Conservation (phyloP, 2,329 filamentous ascomycete species). For the Calonectria pteridis region DNA sequence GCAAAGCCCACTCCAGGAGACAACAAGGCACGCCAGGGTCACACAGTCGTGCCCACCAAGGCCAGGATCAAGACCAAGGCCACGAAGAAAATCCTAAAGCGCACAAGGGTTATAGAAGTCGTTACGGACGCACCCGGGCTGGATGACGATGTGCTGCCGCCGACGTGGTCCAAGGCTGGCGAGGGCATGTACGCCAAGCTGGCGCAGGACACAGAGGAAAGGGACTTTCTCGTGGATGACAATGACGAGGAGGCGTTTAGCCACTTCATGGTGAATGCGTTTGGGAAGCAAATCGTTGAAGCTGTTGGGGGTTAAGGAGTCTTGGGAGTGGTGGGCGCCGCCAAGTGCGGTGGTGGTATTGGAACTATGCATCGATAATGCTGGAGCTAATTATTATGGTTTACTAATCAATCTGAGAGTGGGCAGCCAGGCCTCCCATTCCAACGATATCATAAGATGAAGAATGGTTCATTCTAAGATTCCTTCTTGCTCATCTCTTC, state of each 20-base stretch:
- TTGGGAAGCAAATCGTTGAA: slow-evolving; percentile 53
- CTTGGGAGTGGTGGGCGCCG: background rate
- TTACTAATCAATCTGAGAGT: background rate
- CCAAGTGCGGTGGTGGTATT: background rate
- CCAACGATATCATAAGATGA: background rate
- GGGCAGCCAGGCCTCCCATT: background rate
- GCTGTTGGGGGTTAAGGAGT: slow-evolving; percentile 41
- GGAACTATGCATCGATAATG: background rate
- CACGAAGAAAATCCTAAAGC: slow-evolving; percentile 50
- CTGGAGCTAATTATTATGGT: background rate
- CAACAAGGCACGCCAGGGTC: slow-evolving; percentile 48
- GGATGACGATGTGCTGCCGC: slow-evolving; percentile 51
- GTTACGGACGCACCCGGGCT: slow-evolving; percentile 46
- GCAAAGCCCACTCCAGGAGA: slow-evolving; percentile 33
- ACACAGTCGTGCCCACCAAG: slow-evolving; percentile 43
- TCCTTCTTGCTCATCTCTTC: background rate
- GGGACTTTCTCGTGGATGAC: slow-evolving; percentile 51
- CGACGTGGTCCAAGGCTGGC: slow-evolving; percentile 56
- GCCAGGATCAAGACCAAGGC: slow-evolving; percentile 48
- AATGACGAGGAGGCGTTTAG: slow-evolving; percentile 59
- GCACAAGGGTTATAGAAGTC: slow-evolving; percentile 42
- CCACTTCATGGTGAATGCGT: slow-evolving; percentile 55
- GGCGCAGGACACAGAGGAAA: slow-evolving; percentile 53
- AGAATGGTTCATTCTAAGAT: too few relatives aligned
- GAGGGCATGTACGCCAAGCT: slow-evolving; percentile 56